A percentile compares a stretch with the other conserved stretches of the same genome.
These are phyloP conservation scores for Phytophthora pluvialis DNA, from an alignment of 352 stramenopile species.

Conservation along the genomic window DNA sequence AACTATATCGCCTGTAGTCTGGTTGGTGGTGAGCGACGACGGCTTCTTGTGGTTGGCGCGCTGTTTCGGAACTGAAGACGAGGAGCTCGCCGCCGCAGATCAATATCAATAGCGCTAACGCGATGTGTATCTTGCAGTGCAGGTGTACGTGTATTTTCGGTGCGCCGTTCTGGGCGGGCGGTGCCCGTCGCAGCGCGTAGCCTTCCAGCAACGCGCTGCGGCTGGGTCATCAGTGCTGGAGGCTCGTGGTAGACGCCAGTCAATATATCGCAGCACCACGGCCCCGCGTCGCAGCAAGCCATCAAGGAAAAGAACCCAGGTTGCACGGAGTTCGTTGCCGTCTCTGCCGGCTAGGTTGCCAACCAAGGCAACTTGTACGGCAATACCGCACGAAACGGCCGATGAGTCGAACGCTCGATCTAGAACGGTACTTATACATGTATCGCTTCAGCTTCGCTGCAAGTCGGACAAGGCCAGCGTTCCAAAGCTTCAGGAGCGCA, in stretches of 20 bases:
- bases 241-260: constrained; percentile 9
- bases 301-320: constrained; percentile 8
- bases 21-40: constrained; percentile 1
- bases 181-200: constrained; percentile 7
- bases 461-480: constrained; percentile 23
- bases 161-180: constrained; percentile 22
- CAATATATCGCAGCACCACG: constrained; percentile 23
- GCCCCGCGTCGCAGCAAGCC: constrained; percentile 14
- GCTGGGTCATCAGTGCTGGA: constrained; percentile 27
- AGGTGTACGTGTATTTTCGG: constrained; percentile 29
- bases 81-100: neutral
- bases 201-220: constrained; percentile 28
- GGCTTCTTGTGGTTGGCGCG: constrained; percentile 16
- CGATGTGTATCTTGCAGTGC: constrained; percentile 28
- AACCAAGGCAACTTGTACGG: neutral
- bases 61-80: constrained; percentile 39
- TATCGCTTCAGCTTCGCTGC: constrained; percentile 24
- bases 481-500: constrained; percentile 26
- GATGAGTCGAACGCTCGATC: constrained; percentile 14
- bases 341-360: constrained; percentile 12
- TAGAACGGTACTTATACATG: constrained; percentile 11
- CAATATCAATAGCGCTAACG: constrained; percentile 32
- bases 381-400: constrained; percentile 18
- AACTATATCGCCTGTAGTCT: constrained; percentile 20
- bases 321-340: neutral